phyloP scores from a whole-genome alignment of 768 basidiomycete species.

The Mrakia blollopis region DNA sequence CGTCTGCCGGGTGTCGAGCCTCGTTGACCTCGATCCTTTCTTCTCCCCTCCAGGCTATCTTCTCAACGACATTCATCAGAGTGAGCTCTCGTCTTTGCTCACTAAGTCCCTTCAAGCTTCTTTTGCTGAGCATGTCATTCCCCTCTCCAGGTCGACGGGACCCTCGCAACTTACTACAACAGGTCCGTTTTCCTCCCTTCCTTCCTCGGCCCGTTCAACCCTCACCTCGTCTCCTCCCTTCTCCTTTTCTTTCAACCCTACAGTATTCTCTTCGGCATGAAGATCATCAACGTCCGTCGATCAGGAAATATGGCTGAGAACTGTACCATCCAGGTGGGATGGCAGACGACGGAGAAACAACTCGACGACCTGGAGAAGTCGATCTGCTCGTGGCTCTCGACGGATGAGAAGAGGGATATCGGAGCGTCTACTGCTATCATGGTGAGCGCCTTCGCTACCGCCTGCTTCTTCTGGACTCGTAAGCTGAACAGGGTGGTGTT shows the following conservation, averaged over 20 bases:
- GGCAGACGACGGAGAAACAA: slow-evolving; percentile 32
- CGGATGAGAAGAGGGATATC: slow-evolving; percentile 75
- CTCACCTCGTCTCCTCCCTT: slow-evolving; percentile 33
- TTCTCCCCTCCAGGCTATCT: slow-evolving; percentile 50
- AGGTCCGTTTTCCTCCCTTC: slow-evolving; percentile 49
- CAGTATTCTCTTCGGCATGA: slow-evolving; percentile 67
- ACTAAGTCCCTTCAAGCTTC: background rate
- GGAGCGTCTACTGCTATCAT: slow-evolving; percentile 61
- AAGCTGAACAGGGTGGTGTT: too few species aligned
- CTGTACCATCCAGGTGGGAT: slow-evolving; percentile 27
- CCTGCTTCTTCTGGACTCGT: too few species aligned
- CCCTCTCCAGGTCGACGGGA: slow-evolving; percentile 53
- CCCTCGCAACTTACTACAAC: slow-evolving; percentile 69
- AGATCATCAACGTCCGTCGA: slow-evolving; percentile 52
- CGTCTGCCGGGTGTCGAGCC: background rate
- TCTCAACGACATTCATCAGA: slow-evolving; percentile 69
- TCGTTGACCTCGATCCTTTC: background rate
- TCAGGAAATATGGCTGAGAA: slow-evolving; percentile 24
- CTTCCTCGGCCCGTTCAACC: too few species aligned
- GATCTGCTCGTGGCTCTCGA: slow-evolving; percentile 69
- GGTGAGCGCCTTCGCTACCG: too few species aligned
- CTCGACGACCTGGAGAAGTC: slow-evolving; percentile 63
- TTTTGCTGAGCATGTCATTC: background rate
- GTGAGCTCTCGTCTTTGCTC: background rate
- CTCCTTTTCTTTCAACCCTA: slow-evolving; percentile 40